Conservation (phyloP, 805 yeast genomes). For the Hanseniaspora osmophila region DNA sequence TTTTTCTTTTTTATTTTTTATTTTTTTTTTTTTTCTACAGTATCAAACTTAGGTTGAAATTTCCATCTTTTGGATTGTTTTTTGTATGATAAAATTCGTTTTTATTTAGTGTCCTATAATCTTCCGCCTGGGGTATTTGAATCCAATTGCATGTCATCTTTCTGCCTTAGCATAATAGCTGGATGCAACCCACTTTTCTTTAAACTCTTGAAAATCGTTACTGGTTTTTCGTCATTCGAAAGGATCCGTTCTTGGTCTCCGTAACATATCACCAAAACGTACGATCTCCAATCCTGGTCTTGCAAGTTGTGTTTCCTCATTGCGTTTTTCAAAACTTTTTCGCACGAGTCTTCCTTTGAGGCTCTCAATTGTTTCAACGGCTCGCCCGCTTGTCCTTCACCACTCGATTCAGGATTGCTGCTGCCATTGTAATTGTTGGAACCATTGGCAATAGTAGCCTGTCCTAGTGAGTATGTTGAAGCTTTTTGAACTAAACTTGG, state of each 20-base stretch:
- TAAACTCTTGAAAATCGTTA: conserved; percentile 66
- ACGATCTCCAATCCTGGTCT: conserved; percentile 73
- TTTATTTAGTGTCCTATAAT: conserved; percentile 1
- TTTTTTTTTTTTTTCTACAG: too few relatives aligned
- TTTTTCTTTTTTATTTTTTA: too few relatives aligned
- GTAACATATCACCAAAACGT: conserved; percentile 77
- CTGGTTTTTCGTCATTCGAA: conserved; percentile 79
- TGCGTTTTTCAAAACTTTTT: conserved; percentile 75
- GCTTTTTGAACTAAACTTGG: background rate
- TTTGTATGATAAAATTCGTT: too few relatives aligned
- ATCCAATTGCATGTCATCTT: conserved; percentile 36
- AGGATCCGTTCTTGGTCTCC: conserved; percentile 81
- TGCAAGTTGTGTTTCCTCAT: conserved; percentile 71
- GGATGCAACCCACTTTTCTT: conserved; percentile 81
- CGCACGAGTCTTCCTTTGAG: conserved; percentile 82
- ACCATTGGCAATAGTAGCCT: background rate
- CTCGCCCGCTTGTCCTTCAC: conserved; percentile 25
- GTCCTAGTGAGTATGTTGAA: background rate
- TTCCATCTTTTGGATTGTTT: too few relatives aligned
- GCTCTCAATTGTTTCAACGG: conserved; percentile 77
- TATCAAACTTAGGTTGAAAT: too few relatives aligned
- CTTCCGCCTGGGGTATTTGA: conserved; percentile 10
- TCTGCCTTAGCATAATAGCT: conserved; percentile 79
- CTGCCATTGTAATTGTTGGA: conserved; percentile 6
- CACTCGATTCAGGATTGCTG: conserved; percentile 4